phyloP scores from a whole-genome alignment of 2,329 filamentous ascomycete species.

The Fusarium pseudograminearum region DNA sequence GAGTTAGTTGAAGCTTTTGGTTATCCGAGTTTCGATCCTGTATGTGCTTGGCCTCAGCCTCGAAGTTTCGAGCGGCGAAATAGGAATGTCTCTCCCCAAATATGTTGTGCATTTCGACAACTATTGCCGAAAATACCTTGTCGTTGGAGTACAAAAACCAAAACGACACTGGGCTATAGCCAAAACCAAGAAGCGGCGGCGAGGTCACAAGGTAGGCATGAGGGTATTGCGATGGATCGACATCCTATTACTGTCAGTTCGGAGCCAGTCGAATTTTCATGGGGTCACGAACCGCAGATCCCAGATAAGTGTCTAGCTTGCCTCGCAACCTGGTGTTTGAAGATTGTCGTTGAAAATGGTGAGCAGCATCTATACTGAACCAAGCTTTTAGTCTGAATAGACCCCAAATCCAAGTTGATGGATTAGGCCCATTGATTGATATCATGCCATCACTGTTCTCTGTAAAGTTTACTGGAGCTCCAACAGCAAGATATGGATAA shows the following conservation, averaged over 20 bases:
- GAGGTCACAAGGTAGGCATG: conserved; percentile 79
- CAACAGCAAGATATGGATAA: conserved; percentile 78
- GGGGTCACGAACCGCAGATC: conserved; percentile 61
- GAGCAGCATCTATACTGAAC: conserved; percentile 69
- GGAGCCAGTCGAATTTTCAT: neutral
- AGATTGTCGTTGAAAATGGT: conserved; percentile 70
- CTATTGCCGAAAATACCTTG: conserved; percentile 70
- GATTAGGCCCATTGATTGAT: conserved; percentile 56
- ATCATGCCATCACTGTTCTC: conserved; percentile 68
- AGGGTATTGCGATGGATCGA: conserved; percentile 71
- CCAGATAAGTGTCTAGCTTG: conserved; percentile 72
- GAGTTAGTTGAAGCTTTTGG: conserved; percentile 10
- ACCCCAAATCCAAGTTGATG: conserved; percentile 44
- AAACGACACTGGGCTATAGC: conserved; percentile 81
- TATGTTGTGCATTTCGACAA: conserved; percentile 82
- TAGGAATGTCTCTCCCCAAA: conserved; percentile 73
- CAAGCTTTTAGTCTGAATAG: conserved; percentile 57
- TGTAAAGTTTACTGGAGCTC: conserved; percentile 73
- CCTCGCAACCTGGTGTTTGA: conserved; percentile 66
- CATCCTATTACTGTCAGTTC: conserved; percentile 58
- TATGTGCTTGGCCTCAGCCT: conserved; percentile 36
- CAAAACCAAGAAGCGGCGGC: conserved; percentile 75
- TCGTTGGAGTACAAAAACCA: conserved; percentile 79
- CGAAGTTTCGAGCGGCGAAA: conserved; percentile 47
- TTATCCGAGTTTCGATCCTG: neutral